Percentiles rank a stretch among this genome's conserved stretches.
These are phyloP conservation scores for Fraxinus dipetala DNA, from an alignment of 305 asterid species.

Conservation along the genomic window DNA sequence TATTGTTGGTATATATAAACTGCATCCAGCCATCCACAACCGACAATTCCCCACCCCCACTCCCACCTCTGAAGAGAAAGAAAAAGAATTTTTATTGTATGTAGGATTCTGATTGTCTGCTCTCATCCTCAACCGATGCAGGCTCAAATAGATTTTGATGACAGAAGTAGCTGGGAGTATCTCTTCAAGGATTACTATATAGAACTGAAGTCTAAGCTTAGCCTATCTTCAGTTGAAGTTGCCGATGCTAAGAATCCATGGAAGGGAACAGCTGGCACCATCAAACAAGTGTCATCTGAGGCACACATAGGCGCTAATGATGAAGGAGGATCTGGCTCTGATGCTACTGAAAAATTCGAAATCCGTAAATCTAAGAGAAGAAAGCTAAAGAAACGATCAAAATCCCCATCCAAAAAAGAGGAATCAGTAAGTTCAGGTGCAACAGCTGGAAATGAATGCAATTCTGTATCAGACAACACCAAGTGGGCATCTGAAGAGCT, in stretches of 20 bases:
- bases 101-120: background rate
- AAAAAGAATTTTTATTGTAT: too few relatives aligned
- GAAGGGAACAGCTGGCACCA: constrained; percentile 33
- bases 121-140: background rate
- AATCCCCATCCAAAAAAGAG: constrained; percentile 42
- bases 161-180: background rate
- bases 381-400: constrained; percentile 55
- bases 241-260: background rate
- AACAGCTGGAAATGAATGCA: constrained; percentile 35
- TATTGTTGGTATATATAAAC: background rate
- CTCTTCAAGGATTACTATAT: background rate
- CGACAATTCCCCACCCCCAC: background rate
- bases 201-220: background rate
- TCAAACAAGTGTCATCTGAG: constrained; percentile 51
- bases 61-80: background rate
- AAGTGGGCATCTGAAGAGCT: constrained; percentile 94
- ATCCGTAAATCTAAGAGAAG: constrained; percentile 59
- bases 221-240: background rate
- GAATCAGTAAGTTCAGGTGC: constrained; percentile 30
- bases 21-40: background rate
- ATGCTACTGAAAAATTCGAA: constrained; percentile 52
- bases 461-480: constrained; percentile 42
- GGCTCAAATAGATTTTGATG: background rate
- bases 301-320: constrained; percentile 46
- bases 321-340: constrained; percentile 65